Conservation (phyloP, 2,329 filamentous ascomycete species). For the Penicillium sp. region DNA sequence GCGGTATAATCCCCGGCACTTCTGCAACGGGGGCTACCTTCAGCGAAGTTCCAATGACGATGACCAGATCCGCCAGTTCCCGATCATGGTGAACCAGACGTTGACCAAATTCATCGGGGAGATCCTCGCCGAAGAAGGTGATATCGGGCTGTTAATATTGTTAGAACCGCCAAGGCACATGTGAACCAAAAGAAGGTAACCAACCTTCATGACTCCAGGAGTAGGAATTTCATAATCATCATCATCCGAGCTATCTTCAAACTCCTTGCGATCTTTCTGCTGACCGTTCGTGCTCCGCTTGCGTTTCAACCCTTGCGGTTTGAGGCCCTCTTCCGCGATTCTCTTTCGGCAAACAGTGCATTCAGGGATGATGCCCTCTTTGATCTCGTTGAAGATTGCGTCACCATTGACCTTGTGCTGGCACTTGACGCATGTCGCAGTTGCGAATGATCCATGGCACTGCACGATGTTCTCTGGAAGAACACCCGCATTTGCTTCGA, state of each 20-base stretch:
- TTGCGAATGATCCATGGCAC: conserved; percentile 95
- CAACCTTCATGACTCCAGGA: conserved; percentile 75
- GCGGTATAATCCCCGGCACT: conserved; percentile 75
- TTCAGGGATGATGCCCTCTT: conserved; percentile 69
- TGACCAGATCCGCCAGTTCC: conserved; percentile 77
- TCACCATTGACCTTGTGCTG: conserved; percentile 70
- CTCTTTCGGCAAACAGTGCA: conserved; percentile 69
- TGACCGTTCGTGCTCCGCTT: conserved; percentile 52
- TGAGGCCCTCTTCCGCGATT: conserved; percentile 44
- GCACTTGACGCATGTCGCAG: conserved; percentile 84
- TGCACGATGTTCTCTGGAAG: conserved; percentile 79
- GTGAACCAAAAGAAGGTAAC: conserved; percentile 1
- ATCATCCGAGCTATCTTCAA: conserved; percentile 56
- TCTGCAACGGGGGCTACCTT: conserved; percentile 95
- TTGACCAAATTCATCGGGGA: conserved; percentile 78
- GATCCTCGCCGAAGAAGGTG: conserved; percentile 91
- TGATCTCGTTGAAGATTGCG: conserved; percentile 75
- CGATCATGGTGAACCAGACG: conserved; percentile 80
- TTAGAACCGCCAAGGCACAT: background rate
- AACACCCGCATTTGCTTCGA: conserved; percentile 85
- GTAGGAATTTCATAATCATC: conserved; percentile 64
- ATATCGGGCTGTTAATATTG: conserved; percentile 69
- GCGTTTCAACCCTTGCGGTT: conserved; percentile 51
- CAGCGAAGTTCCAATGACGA: conserved; percentile 93
- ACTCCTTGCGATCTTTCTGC: conserved; percentile 54